Evolutionary conservation across 805 yeast species (phyloP).

Genomic region (Brettanomyces naardenensis): DNA sequence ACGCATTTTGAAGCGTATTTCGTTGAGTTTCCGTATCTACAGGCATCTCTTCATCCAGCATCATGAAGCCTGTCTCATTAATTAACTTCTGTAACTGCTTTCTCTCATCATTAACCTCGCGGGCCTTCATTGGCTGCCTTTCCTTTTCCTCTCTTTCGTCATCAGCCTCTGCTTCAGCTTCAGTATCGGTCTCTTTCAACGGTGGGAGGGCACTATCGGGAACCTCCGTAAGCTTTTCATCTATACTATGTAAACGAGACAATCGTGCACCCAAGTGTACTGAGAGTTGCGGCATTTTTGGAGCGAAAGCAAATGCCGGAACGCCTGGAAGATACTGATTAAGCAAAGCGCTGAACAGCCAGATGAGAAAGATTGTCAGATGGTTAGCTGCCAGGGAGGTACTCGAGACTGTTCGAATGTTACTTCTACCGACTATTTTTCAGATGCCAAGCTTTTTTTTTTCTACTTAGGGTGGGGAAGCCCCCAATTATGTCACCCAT

Average conservation of each 20-base stretch:
- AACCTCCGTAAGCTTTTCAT: neutral
- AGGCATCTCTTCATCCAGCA: slow-evolving; percentile 14
- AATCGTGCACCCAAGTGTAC: neutral
- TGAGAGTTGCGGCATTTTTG: too few species aligned
- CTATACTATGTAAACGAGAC: neutral
- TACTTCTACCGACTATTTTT: too few species aligned
- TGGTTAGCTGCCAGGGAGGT: too few species aligned
- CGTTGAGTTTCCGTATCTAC: slow-evolving; percentile 21
- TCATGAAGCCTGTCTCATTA: slow-evolving; percentile 9
- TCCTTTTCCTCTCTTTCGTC: slow-evolving; percentile 3
- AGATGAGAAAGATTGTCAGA: too few species aligned
- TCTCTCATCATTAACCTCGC: slow-evolving; percentile 4
- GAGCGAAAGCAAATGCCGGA: too few species aligned
- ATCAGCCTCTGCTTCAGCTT: slow-evolving; percentile 3
- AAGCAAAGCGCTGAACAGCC: too few species aligned
- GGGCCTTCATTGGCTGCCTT: neutral
- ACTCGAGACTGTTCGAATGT: too few species aligned
- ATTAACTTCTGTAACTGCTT: slow-evolving; percentile 9
- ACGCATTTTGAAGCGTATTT: slow-evolving; percentile 23
- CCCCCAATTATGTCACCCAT: too few species aligned
- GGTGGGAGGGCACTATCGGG: neutral
- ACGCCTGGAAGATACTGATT: too few species aligned
- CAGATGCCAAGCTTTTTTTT: too few species aligned
- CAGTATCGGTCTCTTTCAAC: neutral
- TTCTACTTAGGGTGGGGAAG: too few species aligned